A percentile compares a stretch with the other conserved stretches of the same genome.
Conservation (phyloP, 805 yeast species). For the Monosporozyma siamensis region DNA sequence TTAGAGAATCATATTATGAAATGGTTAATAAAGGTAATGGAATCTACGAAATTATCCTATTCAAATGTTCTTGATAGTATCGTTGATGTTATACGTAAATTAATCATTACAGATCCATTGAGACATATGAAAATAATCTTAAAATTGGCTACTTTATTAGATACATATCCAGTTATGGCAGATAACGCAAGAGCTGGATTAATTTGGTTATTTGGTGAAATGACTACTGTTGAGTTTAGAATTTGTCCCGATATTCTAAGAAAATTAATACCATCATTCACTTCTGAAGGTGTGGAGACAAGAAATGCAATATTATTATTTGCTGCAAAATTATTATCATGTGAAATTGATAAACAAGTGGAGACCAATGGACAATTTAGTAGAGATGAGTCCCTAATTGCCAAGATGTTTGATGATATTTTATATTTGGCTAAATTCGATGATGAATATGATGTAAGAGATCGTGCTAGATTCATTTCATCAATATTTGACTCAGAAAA, state of each 20-base stretch:
- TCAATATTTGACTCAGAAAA: slow-evolving; percentile 47
- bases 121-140: slow-evolving; percentile 47
- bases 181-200: slow-evolving; percentile 68
- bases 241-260: slow-evolving; percentile 74
- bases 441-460: slow-evolving; percentile 65
- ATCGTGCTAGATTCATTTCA: slow-evolving; percentile 66
- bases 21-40: slow-evolving; percentile 52
- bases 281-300: slow-evolving; percentile 46
- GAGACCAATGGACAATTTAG: slow-evolving; percentile 23
- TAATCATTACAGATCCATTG: slow-evolving; percentile 55
- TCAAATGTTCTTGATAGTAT: slow-evolving; percentile 46
- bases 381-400: slow-evolving; percentile 29
- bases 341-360: slow-evolving; percentile 35
- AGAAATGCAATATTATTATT: slow-evolving; percentile 63
- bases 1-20: slow-evolving; percentile 48
- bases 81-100: slow-evolving; percentile 59
- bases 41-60: slow-evolving; percentile 18
- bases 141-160: slow-evolving; percentile 35
- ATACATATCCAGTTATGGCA: slow-evolving; percentile 18
- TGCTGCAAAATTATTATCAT: slow-evolving; percentile 62
- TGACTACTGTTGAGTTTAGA: slow-evolving; percentile 37
- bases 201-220: slow-evolving; percentile 88
- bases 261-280: slow-evolving; percentile 42
- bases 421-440: slow-evolving; percentile 67
- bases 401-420: slow-evolving; percentile 50